phyloP scores from a whole-genome alignment of 75 land plant genomes.

The Gnetum montanum region DNA sequence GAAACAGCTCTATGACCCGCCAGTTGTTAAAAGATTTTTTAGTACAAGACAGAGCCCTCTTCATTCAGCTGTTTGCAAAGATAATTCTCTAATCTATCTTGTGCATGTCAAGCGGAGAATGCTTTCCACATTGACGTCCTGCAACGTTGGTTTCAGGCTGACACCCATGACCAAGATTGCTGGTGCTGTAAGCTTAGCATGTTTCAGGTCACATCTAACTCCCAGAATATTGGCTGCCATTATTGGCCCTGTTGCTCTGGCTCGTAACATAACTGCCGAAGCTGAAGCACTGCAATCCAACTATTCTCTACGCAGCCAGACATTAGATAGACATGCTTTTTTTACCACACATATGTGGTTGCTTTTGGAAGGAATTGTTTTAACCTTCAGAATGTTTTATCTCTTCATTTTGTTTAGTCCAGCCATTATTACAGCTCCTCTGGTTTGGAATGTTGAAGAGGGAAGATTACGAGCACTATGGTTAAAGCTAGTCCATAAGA shows the following conservation, averaged over 20 bases:
- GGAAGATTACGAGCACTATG: constrained; percentile 38
- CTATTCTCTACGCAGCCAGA: constrained; percentile 26
- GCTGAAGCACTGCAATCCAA: constrained; percentile 15
- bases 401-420: constrained; percentile 54
- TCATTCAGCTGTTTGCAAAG: no score
- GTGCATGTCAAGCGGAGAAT: constrained; percentile 21
- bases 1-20: no score
- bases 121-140: constrained; percentile 6
- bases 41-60: no score
- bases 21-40: no score
- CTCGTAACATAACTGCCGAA: constrained; percentile 26
- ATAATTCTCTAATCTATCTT: constrained; percentile 7
- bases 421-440: constrained; percentile 49
- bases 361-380: constrained; percentile 31
- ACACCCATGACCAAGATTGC: constrained; percentile 33
- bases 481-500: constrained; percentile 44
- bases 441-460: constrained; percentile 47
- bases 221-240: constrained; percentile 50
- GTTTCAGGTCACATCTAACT: constrained; percentile 36
- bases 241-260: constrained; percentile 37
- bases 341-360: constrained; percentile 21
- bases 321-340: constrained; percentile 38
- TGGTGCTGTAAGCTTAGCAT: constrained; percentile 50
- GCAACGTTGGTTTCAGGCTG: constrained; percentile 8
- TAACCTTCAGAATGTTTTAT: constrained; percentile 41